Base-by-base conservation (phyloP, 2,329 filamentous ascomycete genomes). In the Aspergillus glaucus region DNA sequence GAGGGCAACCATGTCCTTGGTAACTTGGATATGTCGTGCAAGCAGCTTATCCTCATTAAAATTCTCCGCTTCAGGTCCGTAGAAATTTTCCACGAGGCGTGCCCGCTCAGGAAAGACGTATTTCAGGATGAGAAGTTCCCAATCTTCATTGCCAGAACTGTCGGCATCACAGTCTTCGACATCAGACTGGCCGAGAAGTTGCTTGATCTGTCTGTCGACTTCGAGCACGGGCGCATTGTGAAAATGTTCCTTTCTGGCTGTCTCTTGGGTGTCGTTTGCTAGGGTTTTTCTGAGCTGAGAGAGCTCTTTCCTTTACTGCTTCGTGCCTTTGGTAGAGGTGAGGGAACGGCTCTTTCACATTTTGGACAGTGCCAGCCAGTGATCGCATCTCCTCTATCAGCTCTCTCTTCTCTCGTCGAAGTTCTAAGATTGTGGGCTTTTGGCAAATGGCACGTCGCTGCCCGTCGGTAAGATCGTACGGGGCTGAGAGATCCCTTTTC, bases 121-220 rank as follows among this genome's bases (percentile, higher is more conserved):
- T 2, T 55, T 34, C 1, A 48, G 58, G 30, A 37, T 60, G 44
- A 54, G 56, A 6, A 60, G 28, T 26, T 90, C 83, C 86, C 87
- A 94, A 68, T 88, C 92, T 14, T 76, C 73, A 58, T 91, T 83
- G 54, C 86, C 80, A 55, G 93, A 89, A 21, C 72, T 76, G 47
- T 90, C 78, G 26, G 79, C 81, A 47, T 91, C 85, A 45, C 85
- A 77, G 61, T 91, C 91, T 64, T 93, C 87, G 2, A 45, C 9
- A 40, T 62, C 37, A 54, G 48, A 44, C 21, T 58, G 15, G 26
- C 53, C 45, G 12, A 62, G 58, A 43, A 62, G 56, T 47, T 62
- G 41, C 22, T 61, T 60, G 22, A 61, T 61, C 53, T 64, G 46
- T 52, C 50, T 45, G 44, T 62, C 44, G 19, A 64, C 48, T 57